Conservation (phyloP, 805 yeast genomes). For the Ogataea pilisensis region DNA sequence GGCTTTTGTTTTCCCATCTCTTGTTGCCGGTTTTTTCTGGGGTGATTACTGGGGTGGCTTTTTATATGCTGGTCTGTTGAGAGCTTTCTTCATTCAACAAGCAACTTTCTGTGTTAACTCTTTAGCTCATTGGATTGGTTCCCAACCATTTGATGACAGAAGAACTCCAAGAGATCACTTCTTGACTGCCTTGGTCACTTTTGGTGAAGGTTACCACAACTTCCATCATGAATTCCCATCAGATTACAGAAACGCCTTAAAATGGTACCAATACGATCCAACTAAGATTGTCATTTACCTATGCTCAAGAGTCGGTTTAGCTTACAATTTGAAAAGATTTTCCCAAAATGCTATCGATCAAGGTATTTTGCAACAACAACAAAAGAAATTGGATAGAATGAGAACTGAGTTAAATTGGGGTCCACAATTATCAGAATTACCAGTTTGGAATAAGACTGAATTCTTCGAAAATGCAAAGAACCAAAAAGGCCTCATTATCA, state of each 20-base stretch:
- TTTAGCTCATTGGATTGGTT: conserved; percentile 82
- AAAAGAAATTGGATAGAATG: conserved; percentile 67
- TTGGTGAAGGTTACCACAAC: conserved; percentile 88
- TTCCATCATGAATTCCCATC: conserved; percentile 90
- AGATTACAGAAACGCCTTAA: conserved; percentile 82
- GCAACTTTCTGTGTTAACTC: conserved; percentile 86
- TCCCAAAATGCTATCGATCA: conserved; percentile 80
- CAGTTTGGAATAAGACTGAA: conserved; percentile 68
- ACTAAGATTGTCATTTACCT: conserved; percentile 61
- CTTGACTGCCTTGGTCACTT: conserved; percentile 75
- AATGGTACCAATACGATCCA: conserved; percentile 87
- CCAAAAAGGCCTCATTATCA: conserved; percentile 57
- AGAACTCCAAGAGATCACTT: conserved; percentile 85
- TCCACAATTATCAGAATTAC: conserved; percentile 57
- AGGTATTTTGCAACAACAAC: conserved; percentile 78
- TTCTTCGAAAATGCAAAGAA: conserved; percentile 49
- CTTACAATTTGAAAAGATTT: conserved; percentile 70
- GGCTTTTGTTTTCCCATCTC: conserved; percentile 60
- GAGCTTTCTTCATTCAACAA: conserved; percentile 71
- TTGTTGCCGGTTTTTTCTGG: conserved; percentile 52
- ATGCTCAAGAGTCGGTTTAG: conserved; percentile 61
- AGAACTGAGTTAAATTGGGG: conserved; percentile 73
- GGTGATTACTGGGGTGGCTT: conserved; percentile 70
- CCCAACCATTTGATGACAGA: conserved; percentile 81
- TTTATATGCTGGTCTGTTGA: conserved; percentile 68